These are phyloP conservation scores for Pseudonitzschia pungens DNA, from an alignment of 108 stramenopile genomes.

Conservation along the genomic window DNA sequence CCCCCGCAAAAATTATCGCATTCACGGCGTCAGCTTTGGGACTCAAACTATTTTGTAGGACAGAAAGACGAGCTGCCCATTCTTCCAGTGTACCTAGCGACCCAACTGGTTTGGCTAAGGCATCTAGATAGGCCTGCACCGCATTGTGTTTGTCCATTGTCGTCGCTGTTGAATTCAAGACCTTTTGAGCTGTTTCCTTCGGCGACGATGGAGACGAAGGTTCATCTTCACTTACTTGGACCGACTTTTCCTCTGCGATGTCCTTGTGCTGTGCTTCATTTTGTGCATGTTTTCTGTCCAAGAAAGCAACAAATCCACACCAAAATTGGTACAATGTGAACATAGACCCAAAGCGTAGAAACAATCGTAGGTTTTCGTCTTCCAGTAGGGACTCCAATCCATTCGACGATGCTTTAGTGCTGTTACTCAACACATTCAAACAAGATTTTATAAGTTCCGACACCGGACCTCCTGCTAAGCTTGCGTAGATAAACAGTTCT, in stretches of 20 bases:
- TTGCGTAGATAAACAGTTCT: conserved; percentile 44
- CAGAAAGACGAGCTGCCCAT: conserved; percentile 62
- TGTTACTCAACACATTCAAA: not conserved
- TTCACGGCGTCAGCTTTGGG: conserved; percentile 37
- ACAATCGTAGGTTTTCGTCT: conserved; percentile 1
- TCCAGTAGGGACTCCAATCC: not conserved
- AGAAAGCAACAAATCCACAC: not conserved
- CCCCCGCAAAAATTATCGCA: conserved; percentile 76
- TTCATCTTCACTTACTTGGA: not conserved
- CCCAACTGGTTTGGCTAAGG: conserved; percentile 78
- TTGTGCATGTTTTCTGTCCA: not conserved
- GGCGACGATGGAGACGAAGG: not conserved
- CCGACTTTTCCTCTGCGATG: not conserved
- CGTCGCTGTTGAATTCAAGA: conserved; percentile 12
- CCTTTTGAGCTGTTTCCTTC: conserved; percentile 9
- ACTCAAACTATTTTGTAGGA: conserved; percentile 42
- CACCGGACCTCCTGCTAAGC: conserved; percentile 1
- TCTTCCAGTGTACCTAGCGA: conserved; percentile 76
- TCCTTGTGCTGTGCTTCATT: not conserved
- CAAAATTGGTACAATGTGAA: not conserved
- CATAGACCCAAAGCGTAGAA: not conserved
- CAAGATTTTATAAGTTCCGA: not conserved
- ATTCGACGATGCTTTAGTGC: not conserved
- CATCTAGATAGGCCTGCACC: conserved; percentile 55
- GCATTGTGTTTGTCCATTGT: conserved; percentile 47